Base-by-base conservation (phyloP, 1,284 basidiomycete genomes). In the Fomitopsis pinicola region DNA sequence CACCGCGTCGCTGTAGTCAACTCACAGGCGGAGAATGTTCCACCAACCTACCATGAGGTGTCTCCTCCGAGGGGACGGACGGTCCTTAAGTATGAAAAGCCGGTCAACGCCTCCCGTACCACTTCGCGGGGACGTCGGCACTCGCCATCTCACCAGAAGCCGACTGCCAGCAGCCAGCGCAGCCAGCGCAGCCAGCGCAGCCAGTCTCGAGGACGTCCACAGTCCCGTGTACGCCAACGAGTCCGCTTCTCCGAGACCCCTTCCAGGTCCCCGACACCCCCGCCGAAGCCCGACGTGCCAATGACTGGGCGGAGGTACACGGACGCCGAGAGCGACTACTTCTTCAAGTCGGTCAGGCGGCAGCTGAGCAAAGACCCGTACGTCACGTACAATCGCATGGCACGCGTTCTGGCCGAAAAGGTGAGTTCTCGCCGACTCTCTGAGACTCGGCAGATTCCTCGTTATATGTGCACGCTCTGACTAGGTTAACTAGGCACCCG, bases 261-360 rank as follows among this genome's bases (percentile, higher is more conserved):
- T 10, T 86, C 87, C 22, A 81, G 86, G 46, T 85, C 85, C 15
- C 88, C 88, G 3, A 83, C 79, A 2, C 88, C 88, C 40, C 88
- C 88, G 3, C 79, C 76, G 5, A 70, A 72, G 56, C 67, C 85
- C 30, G 14, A 12, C 14, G n/a, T 19, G n/a, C 74, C 83, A 54
- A 71, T 75, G 15, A 75, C 73, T n/a, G 75, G 85, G 57, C 81
- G 85, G 62, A 82, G 75, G 68, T 90, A 84, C 66, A 89, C 88
- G 1, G 74, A 78, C 26, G 82, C 84, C 66, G 88, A 90, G 67
- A 78, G 80, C 42, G 78, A 80, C 2, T 91, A 80, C 65, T 86
- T 89, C 68, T 75, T 86, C 66, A 82, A 83, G 53, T 88, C 85
- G 63, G 77, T 88, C 40, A 73, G 78, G 52, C 88, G 86, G 83